Conservation (phyloP, 2,329 filamentous ascomycete genomes). For the Trichoderma endophyticum region DNA sequence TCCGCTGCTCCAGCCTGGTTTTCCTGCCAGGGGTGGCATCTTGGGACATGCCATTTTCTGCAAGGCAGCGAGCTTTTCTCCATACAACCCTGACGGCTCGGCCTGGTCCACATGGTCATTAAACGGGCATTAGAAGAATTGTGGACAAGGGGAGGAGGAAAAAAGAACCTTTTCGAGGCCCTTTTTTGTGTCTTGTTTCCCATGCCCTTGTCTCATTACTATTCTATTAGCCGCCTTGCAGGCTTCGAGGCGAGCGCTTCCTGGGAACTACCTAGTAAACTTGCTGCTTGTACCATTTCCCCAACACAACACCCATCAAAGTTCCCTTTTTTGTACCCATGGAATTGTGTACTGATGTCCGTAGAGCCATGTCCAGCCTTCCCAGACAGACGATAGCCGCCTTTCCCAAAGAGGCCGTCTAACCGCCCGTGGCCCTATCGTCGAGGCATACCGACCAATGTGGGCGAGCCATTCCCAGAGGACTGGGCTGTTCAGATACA, state of each 20-base stretch:
- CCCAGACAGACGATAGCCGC: slow-evolving; percentile 16
- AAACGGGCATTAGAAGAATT: not conserved
- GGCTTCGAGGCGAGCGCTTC: slow-evolving; percentile 7
- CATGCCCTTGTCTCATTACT: not conserved
- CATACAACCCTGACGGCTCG: slow-evolving; percentile 13
- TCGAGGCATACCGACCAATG: slow-evolving; percentile 51
- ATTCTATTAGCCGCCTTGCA: slow-evolving; percentile 8
- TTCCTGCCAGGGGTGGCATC: not conserved
- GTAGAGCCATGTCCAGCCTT: slow-evolving; percentile 6
- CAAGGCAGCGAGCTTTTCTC: not conserved
- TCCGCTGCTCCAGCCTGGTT: not conserved
- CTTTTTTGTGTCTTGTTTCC: not conserved
- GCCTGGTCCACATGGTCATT: not conserved
- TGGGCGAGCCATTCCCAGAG: slow-evolving; percentile 41
- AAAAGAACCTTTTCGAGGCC: not conserved
- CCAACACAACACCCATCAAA: not conserved
- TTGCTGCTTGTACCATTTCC: not conserved
- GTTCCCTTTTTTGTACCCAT: not conserved
- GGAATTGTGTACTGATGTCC: not conserved
- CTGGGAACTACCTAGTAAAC: not conserved
- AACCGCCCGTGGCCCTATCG: slow-evolving; percentile 22
- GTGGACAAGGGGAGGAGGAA: not conserved
- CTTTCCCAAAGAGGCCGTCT: slow-evolving; percentile 11
- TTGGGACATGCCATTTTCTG: slow-evolving; percentile 1
- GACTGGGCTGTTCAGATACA: slow-evolving; percentile 49